These are phyloP conservation scores for Pleoardoris graminearum DNA, from an alignment of 2,329 filamentous ascomycete species.

Conservation along the genomic window DNA sequence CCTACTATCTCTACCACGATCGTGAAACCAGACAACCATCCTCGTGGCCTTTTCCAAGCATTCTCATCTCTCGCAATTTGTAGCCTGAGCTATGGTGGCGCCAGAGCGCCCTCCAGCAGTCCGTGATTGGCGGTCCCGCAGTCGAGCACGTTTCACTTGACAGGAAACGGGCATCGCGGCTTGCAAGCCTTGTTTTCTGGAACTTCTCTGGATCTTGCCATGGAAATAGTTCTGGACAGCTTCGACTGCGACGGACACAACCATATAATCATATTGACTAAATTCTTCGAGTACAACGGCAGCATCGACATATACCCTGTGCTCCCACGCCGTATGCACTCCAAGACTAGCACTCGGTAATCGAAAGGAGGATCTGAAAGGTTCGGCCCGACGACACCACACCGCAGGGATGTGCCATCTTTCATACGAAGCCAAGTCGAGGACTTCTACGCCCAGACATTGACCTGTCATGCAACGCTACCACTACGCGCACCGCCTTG, in stretches of 20 bases:
- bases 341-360: neutral
- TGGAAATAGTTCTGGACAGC: too few species aligned
- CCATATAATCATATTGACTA: neutral
- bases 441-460: neutral
- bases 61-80: neutral
- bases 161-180: too few species aligned
- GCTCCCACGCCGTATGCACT: neutral
- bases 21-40: slow-evolving; percentile 1
- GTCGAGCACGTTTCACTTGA: too few species aligned
- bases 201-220: too few species aligned
- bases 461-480: neutral
- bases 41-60: neutral
- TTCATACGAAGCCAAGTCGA: neutral
- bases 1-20: neutral
- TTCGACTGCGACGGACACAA: neutral
- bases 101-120: too few species aligned
- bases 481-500: slow-evolving; percentile 4
- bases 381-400: slow-evolving; percentile 1
- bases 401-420: neutral
- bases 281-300: neutral
- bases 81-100: too few species aligned
- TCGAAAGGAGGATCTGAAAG: neutral
- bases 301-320: too few species aligned
- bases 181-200: too few species aligned
- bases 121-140: too few species aligned